A percentile compares a stretch with the other conserved stretches of the same genome.
phyloP scores from a whole-genome alignment of 495 filamentous ascomycete species.

The Penicillium lividum region DNA sequence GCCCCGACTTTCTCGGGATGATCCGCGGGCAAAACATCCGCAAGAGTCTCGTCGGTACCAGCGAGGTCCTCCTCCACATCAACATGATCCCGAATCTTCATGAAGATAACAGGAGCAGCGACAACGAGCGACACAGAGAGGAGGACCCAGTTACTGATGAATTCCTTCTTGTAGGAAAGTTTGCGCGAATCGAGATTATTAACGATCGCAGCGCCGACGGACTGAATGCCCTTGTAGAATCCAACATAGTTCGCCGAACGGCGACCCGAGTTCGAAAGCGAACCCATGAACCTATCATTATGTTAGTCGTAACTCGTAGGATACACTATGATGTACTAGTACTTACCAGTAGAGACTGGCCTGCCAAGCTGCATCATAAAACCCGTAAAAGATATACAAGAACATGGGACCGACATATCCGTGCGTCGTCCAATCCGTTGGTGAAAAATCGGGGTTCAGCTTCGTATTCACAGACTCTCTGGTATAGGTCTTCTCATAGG shows the following conservation, averaged over 20 bases:
- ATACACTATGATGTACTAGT: not conserved
- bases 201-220: slow-evolving; percentile 74
- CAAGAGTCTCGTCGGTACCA: slow-evolving; percentile 10
- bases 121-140: slow-evolving; percentile 61
- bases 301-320: not conserved
- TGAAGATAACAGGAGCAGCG: slow-evolving; percentile 68
- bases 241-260: slow-evolving; percentile 84
- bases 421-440: slow-evolving; percentile 35
- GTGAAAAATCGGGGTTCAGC: slow-evolving; percentile 9
- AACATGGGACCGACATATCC: slow-evolving; percentile 49
- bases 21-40: slow-evolving; percentile 9
- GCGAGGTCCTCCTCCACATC: slow-evolving; percentile 67
- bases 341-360: slow-evolving; percentile 77
- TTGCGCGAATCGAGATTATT: slow-evolving; percentile 66
- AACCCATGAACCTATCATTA: slow-evolving; percentile 69
- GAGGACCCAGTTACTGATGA: slow-evolving; percentile 59
- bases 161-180: slow-evolving; percentile 54
- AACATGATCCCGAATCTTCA: slow-evolving; percentile 68
- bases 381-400: slow-evolving; percentile 53
- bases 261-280: slow-evolving; percentile 80
- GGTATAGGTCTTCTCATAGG: slow-evolving; percentile 42
- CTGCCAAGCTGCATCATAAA: slow-evolving; percentile 56
- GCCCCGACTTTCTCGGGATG: slow-evolving; percentile 8
- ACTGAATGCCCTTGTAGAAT: slow-evolving; percentile 89
- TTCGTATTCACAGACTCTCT: slow-evolving; percentile 22